These are phyloP conservation scores for Pyricularia grisea DNA, from an alignment of 2,329 filamentous ascomycete species.

Conservation along the genomic window DNA sequence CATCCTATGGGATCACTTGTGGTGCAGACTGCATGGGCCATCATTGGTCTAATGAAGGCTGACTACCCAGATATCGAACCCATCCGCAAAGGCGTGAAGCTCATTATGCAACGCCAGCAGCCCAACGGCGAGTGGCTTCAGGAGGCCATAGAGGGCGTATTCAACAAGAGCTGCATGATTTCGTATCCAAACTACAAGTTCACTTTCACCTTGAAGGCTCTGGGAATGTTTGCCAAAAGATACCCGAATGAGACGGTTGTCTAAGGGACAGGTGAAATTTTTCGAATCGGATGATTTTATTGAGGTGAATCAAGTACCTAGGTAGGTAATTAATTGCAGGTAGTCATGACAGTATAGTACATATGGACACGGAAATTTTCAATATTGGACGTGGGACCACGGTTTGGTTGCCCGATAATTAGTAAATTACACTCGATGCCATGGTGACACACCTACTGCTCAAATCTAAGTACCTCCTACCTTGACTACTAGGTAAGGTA, in stretches of 20 bases:
- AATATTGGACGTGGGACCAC: too few species aligned
- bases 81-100: constrained; percentile 62
- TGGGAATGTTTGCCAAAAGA: constrained; percentile 75
- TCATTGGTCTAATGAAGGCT: constrained; percentile 74
- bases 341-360: background rate
- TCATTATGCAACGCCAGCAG: constrained; percentile 81
- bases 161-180: constrained; percentile 99
- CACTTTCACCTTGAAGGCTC: constrained; percentile 84
- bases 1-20: constrained; percentile 73
- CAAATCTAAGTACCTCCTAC: too few species aligned
- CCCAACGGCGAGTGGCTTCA: constrained; percentile 89
- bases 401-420: too few species aligned
- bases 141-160: constrained; percentile 94
- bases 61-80: constrained; percentile 67
- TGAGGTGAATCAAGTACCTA: background rate
- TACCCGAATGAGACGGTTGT: constrained; percentile 56
- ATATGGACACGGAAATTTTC: too few species aligned
- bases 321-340: background rate
- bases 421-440: too few species aligned
- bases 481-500: too few species aligned
- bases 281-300: background rate
- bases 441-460: too few species aligned
- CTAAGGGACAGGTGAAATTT: background rate
- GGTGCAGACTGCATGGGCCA: constrained; percentile 89
- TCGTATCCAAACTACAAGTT: constrained; percentile 99